Evolutionary conservation across 805 yeast species (phyloP), one percentile per base, ranked within the genome.

Genomic region (Ogataea sp.): DNA sequence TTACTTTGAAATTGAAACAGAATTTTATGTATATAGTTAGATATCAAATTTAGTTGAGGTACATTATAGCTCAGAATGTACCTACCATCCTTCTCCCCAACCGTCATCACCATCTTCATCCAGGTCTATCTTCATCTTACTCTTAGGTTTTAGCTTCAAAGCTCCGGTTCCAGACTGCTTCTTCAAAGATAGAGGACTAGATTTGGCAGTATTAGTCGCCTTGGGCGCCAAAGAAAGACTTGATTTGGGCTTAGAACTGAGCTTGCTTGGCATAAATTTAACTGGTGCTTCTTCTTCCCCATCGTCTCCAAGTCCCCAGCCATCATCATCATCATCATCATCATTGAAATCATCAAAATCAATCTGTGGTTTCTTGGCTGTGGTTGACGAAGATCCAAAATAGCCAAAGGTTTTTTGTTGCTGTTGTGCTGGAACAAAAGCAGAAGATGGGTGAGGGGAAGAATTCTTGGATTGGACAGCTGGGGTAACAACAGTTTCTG

Each of bases 71-170:
- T 11, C 26, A 7, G 10, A 11, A 11, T 23, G 2, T 14, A 6
- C 14, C 38, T 38, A 66, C 71, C 72, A 67, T 0, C 68, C 70
- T 41, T 65, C 68, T 16, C 68, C 73, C 73, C 73, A 69, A 0
- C 67, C 70, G 34, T 60, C 68, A 13, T 59, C 68, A 15, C 57
- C 53, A 11, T 43, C 63, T 11, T 56, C 64, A 14, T 56, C 56
- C 20, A 65, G 36, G 17, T 60, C 56, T 23, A 67, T 42, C 28
- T 61, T 59, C 9, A 64, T 43, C 45, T 66, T 64, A 24, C 49
- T 51, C 21, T 51, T 52, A 13, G 58, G 47, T 32, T 48, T 45
- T 24, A 58, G 40, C 24, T 53, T 53, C 32, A 55, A 42, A 2
- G 46, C 44, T n/a, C 29, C 34, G 33, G 29, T 3, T 10, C 21